Base-by-base conservation (phyloP, 768 basidiomycete genomes). In the Termitomyces sp. region DNA sequence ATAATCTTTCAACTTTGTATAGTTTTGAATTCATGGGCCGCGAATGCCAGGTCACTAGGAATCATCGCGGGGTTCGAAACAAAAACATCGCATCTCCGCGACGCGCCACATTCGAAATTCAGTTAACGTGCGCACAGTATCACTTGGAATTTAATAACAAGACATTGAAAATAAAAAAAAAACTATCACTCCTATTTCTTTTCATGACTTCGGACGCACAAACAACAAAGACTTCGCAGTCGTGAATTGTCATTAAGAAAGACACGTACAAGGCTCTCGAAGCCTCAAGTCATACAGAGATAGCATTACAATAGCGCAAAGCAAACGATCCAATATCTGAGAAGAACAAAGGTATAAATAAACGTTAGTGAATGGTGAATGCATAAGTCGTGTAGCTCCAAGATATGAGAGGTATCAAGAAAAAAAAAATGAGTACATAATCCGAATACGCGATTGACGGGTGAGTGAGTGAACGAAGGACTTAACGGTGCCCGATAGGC, bases 401-500 rank as follows among this genome's bases (percentile, higher is more conserved):
- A 45, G 55, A 39, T n/a, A n/a, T 18, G 15, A 9, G 24, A 49
- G 16, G 33, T 16, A 27, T 46, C 42, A 33, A 31, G 36, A 20
- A 20, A 22, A 24, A 46, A 24, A 33, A 34, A 50, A 20, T 41
- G 15, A 37, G 39, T 27, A 46, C 34, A 36, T 60, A 52, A 41
- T 56, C 37, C 20, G 27, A 47, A 37, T 27, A 30, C 45, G 44
- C 48, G n/a, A 51, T 54, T n/a, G 46, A 42, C 24, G 12, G 27
- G n/a, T n/a, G n/a, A n/a, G n/a, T 52, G 31, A 27, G 36, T 27
- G 27, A 53, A 46, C 27, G 16, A 36, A 36, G 20, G 36, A 59
- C 13, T 42, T 22, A 55, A 20, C 42, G 42, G 12, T 54, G 58
- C 11, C 37, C 36, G 4, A 54, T 12, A 8, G 65, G 65, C 65